Conservation (phyloP, 768 basidiomycete species). For the Suillus subalutaceus region DNA sequence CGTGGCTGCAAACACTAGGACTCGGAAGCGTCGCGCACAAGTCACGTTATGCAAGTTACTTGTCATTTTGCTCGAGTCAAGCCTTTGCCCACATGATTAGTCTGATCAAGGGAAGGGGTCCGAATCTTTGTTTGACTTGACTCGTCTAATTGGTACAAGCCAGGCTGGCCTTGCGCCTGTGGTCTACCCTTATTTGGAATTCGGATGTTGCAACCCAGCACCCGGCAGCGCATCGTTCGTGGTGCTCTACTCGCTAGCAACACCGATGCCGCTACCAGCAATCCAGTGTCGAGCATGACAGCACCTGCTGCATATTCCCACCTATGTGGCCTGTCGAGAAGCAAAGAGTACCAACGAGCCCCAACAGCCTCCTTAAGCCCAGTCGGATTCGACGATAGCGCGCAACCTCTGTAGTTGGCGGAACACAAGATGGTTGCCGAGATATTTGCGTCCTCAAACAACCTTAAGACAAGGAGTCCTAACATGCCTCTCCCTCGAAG, state of each 20-base stretch:
- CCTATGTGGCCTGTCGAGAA: not conserved
- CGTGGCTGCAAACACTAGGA: not conserved
- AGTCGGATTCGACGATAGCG: not conserved
- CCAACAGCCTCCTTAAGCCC: not conserved
- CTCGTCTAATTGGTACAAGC: not conserved
- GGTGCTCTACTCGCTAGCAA: not conserved
- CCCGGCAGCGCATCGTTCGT: not conserved
- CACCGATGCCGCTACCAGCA: not conserved
- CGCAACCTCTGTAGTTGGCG: not conserved
- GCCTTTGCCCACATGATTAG: not conserved
- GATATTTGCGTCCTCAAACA: not conserved
- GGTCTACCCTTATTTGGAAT: not conserved
- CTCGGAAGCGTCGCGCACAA: not conserved
- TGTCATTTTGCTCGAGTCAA: not conserved
- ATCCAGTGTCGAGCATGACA: not conserved
- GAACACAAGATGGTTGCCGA: not conserved
- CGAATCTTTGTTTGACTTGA: not conserved
- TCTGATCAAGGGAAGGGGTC: not conserved
- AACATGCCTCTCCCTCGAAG: not conserved
- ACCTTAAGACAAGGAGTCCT: not conserved
- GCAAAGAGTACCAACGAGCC: not conserved
- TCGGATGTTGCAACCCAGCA: not conserved
- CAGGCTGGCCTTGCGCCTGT: not conserved
- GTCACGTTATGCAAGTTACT: not conserved
- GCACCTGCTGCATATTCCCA: not conserved